phyloP scores from a whole-genome alignment of 2,329 filamentous ascomycete genomes.

The Daldinia eschscholtzii region DNA sequence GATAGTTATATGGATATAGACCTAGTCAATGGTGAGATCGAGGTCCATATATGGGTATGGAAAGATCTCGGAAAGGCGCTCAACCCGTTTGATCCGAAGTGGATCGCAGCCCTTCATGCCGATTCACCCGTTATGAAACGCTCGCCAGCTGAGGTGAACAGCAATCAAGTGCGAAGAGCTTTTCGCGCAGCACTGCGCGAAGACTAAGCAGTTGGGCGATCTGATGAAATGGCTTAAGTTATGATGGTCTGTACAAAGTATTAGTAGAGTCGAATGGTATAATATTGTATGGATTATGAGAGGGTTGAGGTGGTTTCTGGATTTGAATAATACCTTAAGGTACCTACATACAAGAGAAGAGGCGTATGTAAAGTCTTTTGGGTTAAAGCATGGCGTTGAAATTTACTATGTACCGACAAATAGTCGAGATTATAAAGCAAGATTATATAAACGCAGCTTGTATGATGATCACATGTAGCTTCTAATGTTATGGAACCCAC shows the following conservation, averaged over 20 bases:
- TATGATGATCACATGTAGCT: not conserved
- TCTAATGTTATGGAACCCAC: not conserved
- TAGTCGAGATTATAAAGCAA: too few relatives aligned
- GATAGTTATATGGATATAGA: constrained; percentile 26
- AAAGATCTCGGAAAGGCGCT: constrained; percentile 31
- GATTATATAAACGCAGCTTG: not conserved
- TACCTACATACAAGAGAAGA: too few relatives aligned
- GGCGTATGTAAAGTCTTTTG: too few relatives aligned
- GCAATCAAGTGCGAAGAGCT: not conserved
- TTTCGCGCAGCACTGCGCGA: constrained; percentile 17
- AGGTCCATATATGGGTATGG: constrained; percentile 28
- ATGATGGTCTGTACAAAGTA: not conserved
- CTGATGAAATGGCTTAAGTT: not conserved
- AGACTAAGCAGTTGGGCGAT: not conserved
- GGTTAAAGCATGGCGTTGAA: too few relatives aligned
- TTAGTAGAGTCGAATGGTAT: not conserved
- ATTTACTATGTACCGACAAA: too few relatives aligned
- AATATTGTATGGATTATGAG: not conserved
- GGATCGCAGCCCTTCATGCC: constrained; percentile 31
- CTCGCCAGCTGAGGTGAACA: not conserved
- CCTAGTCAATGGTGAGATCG: constrained; percentile 34
- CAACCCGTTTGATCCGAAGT: constrained; percentile 31
- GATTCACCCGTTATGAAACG: constrained; percentile 9
- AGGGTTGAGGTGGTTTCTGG: not conserved
- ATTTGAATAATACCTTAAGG: not conserved